phyloP scores from a whole-genome alignment of 805 yeast genomes.

The Zygosaccharomyces kombuchaensis region DNA sequence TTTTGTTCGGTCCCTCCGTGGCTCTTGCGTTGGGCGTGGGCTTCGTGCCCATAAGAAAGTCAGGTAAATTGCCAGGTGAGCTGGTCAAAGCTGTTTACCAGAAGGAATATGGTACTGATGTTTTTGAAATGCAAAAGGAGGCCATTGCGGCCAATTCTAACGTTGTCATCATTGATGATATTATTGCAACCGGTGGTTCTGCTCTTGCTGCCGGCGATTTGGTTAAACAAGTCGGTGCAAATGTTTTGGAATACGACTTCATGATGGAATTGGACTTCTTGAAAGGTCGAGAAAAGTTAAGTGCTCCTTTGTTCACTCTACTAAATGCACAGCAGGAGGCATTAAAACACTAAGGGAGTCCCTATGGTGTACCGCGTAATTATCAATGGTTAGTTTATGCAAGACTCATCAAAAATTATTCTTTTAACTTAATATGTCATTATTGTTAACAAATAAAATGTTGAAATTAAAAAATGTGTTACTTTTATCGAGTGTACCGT shows the following conservation, averaged over 20 bases:
- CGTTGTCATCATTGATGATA: slow-evolving; percentile 89
- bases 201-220: slow-evolving; percentile 92
- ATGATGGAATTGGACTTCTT: slow-evolving; percentile 94
- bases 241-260: slow-evolving; percentile 75
- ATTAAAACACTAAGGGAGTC: slow-evolving; percentile 23
- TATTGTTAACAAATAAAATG: not conserved
- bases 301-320: slow-evolving; percentile 84
- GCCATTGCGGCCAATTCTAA: slow-evolving; percentile 76
- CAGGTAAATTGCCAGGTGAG: slow-evolving; percentile 92
- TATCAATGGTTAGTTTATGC: not conserved
- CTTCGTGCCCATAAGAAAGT: slow-evolving; percentile 92
- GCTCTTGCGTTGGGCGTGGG: slow-evolving; percentile 88
- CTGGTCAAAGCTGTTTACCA: slow-evolving; percentile 63
- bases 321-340: slow-evolving; percentile 73
- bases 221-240: slow-evolving; percentile 60
- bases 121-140: slow-evolving; percentile 80
- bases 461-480: not conserved
- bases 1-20: slow-evolving; percentile 90
- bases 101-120: slow-evolving; percentile 92
- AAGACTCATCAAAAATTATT: not conserved
- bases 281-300: slow-evolving; percentile 84
- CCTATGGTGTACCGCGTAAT: not conserved
- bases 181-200: slow-evolving; percentile 97
- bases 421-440: not conserved
- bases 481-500: slow-evolving; percentile 26